Evolutionary conservation across 805 yeast species (phyloP), one percentile per base, ranked within the genome.

Genomic region (Ogataea pignaliae): DNA sequence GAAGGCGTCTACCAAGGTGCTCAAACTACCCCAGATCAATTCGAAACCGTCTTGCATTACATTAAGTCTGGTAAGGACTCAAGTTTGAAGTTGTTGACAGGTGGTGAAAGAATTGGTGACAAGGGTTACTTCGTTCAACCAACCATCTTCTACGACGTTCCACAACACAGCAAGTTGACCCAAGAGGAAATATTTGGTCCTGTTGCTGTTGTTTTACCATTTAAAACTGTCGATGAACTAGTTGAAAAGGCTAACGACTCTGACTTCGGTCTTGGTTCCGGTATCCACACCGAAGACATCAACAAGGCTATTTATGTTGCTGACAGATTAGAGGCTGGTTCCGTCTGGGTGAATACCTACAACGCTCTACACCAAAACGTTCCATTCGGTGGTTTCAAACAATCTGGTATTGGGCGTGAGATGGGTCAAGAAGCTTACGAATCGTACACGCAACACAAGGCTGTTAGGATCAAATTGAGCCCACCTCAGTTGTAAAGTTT

Each of bases 101-200:
- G 97, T 70, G 97, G 97, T 71, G 79, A 77, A 60, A 79, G 83
- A 69, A 59, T 71, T 39, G 88, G 86, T 55, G 69, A 68, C 58
- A 83, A 81, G 67, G 90, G 90, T 61, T 83, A 65, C 72, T 83
- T 81, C 52, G 65, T 84, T 56, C 72, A 78, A 68, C 97, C 97
- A 65, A 89, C 97, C 34, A 76, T 90, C 58, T 87, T 89, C 63
- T 83, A 86, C 53, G 88, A 86, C 60, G 96, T 88, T 51, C 73
- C 72, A 17, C 85, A 82, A 63, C 72, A 80, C 61, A 81, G 80
- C 83, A 71, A 73, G 54, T 81, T 90, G 64, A 88, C 86, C 55
- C 78, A 74, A 65, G 97, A 89, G 65, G 97, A 89, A 75, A 87
- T 89, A 64, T 89, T 88, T 57, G 96, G 96, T 47, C 96, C 96